Evolutionary conservation across 179 eudicot species (phyloP).

Genomic region (Spinacia oleracea): DNA sequence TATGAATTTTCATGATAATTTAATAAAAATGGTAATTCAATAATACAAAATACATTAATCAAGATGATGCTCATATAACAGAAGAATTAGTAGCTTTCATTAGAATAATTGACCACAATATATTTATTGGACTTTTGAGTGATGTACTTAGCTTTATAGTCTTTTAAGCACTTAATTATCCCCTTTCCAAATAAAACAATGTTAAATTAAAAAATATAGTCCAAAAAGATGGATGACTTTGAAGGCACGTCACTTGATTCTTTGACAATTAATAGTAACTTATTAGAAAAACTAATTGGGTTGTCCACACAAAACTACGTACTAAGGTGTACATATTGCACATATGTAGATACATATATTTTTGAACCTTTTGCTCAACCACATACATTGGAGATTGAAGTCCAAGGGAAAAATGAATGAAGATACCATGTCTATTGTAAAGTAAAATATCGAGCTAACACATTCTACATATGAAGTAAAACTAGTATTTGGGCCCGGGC

Average conservation of each 20-base stretch:
- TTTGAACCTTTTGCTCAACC: background rate
- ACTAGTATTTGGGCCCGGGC: no score
- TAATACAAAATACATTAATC: background rate
- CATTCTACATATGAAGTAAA: no score
- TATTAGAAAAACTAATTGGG: no score
- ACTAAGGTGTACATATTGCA: no score
- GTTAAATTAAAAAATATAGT: background rate
- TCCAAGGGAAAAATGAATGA: background rate
- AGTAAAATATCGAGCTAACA: no score
- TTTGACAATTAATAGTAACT: background rate
- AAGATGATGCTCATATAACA: background rate
- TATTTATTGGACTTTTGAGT: background rate
- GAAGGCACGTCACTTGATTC: background rate
- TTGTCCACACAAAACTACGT: no score
- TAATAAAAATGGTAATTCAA: no score
- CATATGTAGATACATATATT: background rate
- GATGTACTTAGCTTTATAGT: background rate
- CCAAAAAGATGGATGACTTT: background rate
- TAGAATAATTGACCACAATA: background rate
- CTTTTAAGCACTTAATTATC: no score
- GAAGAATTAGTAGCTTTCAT: background rate
- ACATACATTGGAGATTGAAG: background rate
- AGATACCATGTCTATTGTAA: no score
- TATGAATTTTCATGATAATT: conserved; percentile 5
- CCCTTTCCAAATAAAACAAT: no score